A percentile compares a stretch with the other conserved stretches of the same genome.
Conservation (phyloP, 441 rosid species). For the Pelargonium citronellum region DNA sequence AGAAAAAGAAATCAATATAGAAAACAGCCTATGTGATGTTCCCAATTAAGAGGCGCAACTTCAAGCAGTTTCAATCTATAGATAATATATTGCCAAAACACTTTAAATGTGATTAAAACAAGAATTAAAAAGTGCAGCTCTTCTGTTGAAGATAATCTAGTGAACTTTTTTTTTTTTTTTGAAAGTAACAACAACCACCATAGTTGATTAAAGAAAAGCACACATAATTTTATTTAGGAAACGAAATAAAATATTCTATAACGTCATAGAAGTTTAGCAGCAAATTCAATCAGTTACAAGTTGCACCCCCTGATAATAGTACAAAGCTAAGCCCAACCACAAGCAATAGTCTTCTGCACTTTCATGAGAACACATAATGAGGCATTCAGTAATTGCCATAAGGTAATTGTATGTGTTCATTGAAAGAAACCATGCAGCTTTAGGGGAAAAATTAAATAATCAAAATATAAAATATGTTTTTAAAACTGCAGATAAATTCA, state of each 20-base stretch:
- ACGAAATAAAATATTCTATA: neutral
- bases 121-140: neutral
- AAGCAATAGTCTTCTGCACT: neutral
- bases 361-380: neutral
- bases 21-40: neutral
- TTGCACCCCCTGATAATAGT: neutral
- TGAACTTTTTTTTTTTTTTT: neutral
- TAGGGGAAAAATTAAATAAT: neutral
- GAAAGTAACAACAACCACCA: neutral
- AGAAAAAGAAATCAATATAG: neutral
- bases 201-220: neutral
- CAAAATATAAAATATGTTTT: neutral
- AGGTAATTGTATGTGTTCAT: neutral
- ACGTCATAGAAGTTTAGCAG: neutral
- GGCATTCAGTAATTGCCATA: neutral
- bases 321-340: neutral
- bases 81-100: neutral
- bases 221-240: neutral
- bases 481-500: neutral
- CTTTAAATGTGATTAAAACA: neutral
- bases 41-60: neutral
- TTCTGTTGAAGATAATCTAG: neutral
- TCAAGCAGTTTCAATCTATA: neutral
- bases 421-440: neutral
- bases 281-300: neutral